Evolutionary conservation across 345 rosid genomes (phyloP).

Genomic region (Pistacia integerrima): DNA sequence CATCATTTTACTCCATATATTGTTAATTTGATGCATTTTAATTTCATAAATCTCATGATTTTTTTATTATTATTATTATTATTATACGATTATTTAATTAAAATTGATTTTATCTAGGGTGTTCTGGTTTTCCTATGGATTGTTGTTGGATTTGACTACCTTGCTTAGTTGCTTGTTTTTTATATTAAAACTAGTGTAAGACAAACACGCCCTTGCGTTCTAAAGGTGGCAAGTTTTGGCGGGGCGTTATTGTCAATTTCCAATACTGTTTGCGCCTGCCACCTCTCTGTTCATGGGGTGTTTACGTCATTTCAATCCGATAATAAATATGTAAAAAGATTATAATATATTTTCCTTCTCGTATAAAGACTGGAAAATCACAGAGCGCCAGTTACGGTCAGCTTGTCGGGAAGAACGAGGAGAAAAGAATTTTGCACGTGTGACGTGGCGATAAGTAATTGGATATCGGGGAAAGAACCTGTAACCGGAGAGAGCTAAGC

Average conservation of each 20-base stretch:
- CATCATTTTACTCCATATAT: background rate
- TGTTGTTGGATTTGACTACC: background rate
- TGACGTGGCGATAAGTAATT: slow-evolving; percentile 1
- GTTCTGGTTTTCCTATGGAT: background rate
- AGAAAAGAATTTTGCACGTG: background rate
- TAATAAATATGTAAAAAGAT: background rate
- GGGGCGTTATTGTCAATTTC: background rate
- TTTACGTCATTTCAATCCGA: background rate
- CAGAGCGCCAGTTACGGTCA: slow-evolving; percentile 11
- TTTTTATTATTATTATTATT: no score
- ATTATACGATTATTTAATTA: background rate
- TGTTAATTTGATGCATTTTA: no score
- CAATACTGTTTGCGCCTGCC: background rate
- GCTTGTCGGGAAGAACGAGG: background rate
- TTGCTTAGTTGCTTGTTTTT: background rate
- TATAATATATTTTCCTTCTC: background rate
- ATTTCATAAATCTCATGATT: no score
- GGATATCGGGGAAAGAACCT: background rate
- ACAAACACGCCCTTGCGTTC: background rate
- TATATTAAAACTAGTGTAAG: background rate
- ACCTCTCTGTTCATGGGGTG: background rate
- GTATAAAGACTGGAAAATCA: background rate
- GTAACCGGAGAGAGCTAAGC: background rate
- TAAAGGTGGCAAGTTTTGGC: background rate
- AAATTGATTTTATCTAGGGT: background rate